Evolutionary conservation across 495 filamentous ascomycete genomes (phyloP), one percentile per base, ranked within the genome.

Genomic region (Lophiostoma macrostomum): DNA sequence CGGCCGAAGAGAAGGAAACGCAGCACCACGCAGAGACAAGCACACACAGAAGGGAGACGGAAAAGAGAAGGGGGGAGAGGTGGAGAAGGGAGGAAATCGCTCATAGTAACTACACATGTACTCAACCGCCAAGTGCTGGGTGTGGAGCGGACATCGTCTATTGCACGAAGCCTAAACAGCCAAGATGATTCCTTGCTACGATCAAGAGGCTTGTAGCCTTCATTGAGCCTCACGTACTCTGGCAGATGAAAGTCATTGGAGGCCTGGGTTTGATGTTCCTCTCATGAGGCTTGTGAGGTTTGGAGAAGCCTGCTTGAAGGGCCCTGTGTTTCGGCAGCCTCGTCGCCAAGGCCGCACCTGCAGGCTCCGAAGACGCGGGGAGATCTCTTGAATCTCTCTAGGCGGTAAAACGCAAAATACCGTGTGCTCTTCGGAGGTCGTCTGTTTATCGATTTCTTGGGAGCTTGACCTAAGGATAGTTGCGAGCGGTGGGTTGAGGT

Each of bases 1-100:
- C 55, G 48, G 55, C 55, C 55, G 55, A 46, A 34, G 31, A 47
- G n/a, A n/a, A n/a, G n/a, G n/a, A n/a, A n/a, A n/a, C n/a, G n/a
- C n/a, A n/a, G n/a, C n/a, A 19, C 16, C 16, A 31, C 11, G 13
- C 18, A 40, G 23, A 55, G 23, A 38, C 2, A 22, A 43, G n/a
- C n/a, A n/a, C n/a, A n/a, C n/a, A 47, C 23, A 30, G 24, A 50
- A 37, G 18, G 22, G 25, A 27, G n/a, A 41, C 13, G 22, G 30
- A 35, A 14, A 53, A 40, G 30, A 23, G 25, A 30, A 50, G 34
- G 25, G 20, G 31, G 13, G 19, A 45, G 27, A 31, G 8, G 22
- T 8, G 18, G 27, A 43, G 35, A 34, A 12, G 18, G 18, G 28
- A 43, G 25, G 25, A 35, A 2, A 42, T 3, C 8, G 19, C 25